A percentile compares a stretch with the other conserved stretches of the same genome.
Evolutionary conservation across 148 eudicot genomes (phyloP).

Genomic region (Persicaria maculosa): DNA sequence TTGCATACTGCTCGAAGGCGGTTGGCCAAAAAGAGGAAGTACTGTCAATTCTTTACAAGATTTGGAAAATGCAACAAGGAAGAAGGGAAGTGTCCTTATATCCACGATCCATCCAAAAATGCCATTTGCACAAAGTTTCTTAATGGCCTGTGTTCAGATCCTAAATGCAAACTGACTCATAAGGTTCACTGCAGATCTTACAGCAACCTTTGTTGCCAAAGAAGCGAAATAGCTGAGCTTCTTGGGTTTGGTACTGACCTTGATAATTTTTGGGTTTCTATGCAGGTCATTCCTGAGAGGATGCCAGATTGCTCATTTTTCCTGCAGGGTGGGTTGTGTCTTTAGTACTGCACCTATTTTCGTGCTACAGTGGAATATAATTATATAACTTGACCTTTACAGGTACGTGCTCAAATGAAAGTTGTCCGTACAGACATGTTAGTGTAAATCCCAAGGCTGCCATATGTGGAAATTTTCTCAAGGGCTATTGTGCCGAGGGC

Average conservation of each 20-base stretch:
- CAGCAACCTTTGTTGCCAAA: neutral
- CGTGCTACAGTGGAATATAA: neutral
- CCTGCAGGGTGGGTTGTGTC: constrained; percentile 58
- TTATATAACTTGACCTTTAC: constrained; percentile 11
- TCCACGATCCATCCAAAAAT: constrained; percentile 79
- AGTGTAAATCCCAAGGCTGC: constrained; percentile 78
- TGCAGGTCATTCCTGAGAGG: constrained; percentile 93
- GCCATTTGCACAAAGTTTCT: constrained; percentile 89
- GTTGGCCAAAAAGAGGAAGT: constrained; percentile 71
- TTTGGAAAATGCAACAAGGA: constrained; percentile 95
- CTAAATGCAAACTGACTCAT: constrained; percentile 86
- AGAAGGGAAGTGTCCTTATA: constrained; percentile 89
- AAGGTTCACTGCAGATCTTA: constrained; percentile 46
- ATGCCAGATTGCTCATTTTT: constrained; percentile 96
- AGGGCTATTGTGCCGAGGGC: constrained; percentile 93
- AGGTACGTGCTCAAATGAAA: constrained; percentile 81
- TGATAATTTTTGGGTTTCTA: constrained; percentile 12
- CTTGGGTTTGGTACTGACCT: constrained; percentile 9
- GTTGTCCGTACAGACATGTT: constrained; percentile 90
- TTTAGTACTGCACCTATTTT: neutral
- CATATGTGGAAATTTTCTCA: constrained; percentile 73
- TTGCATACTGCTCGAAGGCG: constrained; percentile 83
- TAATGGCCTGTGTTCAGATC: constrained; percentile 66
- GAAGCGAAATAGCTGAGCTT: constrained; percentile 1
- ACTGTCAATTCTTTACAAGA: constrained; percentile 91